Conservation (phyloP, 2,329 filamentous ascomycete genomes). For the Clonostachys byssicola region DNA sequence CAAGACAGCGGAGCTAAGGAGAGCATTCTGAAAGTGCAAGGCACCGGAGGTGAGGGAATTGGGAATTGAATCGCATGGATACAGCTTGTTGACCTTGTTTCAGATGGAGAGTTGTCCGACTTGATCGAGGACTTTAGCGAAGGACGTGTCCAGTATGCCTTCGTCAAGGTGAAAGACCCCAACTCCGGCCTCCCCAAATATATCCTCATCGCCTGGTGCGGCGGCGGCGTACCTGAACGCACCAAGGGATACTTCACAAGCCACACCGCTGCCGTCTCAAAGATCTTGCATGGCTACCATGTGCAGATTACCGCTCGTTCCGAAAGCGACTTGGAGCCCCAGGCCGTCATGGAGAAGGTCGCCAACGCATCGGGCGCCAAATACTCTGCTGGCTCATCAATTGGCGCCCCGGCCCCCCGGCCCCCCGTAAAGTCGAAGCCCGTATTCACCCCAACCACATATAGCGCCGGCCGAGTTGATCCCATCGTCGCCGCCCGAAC, state of each 20-base stretch:
- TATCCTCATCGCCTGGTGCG: constrained; percentile 94
- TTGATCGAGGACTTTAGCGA: constrained; percentile 96
- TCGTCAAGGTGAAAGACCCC: constrained; percentile 92
- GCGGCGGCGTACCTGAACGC: constrained; percentile 94
- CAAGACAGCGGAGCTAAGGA: constrained; percentile 84
- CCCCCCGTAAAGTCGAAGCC: constrained; percentile 84
- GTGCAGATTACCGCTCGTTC: constrained; percentile 96
- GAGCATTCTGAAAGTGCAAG: constrained; percentile 92
- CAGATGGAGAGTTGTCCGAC: constrained; percentile 87
- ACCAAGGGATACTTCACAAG: constrained; percentile 99
- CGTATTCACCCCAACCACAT: constrained; percentile 75
- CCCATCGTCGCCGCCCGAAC: constrained; percentile 64
- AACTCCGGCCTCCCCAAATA: constrained; percentile 88
- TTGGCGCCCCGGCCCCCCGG: constrained; percentile 55
- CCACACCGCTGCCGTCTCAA: constrained; percentile 83
- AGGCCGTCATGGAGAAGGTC: constrained; percentile 88
- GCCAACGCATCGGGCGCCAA: constrained; percentile 92
- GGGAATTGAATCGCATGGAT: background rate
- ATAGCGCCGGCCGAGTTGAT: constrained; percentile 53
- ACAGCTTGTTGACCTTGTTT: background rate
- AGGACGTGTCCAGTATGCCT: constrained; percentile 94
- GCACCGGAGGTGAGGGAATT: constrained; percentile 66
- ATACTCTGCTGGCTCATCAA: constrained; percentile 69
- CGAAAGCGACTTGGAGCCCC: constrained; percentile 81
- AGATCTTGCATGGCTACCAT: constrained; percentile 93